These are phyloP conservation scores for Perilla frutescens DNA, from an alignment of 257 asterid species.

Conservation along the genomic window DNA sequence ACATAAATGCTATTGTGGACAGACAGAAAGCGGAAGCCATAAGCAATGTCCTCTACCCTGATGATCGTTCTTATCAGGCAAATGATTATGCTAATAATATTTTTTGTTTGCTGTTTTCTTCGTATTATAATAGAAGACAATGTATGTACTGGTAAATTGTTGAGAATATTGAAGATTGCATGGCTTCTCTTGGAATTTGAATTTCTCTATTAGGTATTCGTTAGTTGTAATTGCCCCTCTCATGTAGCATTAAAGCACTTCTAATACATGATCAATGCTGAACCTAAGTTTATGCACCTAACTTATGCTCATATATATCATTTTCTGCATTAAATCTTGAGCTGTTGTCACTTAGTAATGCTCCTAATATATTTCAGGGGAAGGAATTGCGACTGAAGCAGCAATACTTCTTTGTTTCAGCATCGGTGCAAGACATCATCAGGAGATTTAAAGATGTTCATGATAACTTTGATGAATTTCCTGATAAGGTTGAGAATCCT, in stretches of 20 bases:
- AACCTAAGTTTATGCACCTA: neutral
- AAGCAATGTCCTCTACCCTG: conserved; percentile 58
- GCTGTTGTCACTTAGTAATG: conserved; percentile 7
- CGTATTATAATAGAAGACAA: neutral
- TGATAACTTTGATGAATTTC: conserved; percentile 53
- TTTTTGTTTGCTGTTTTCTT: neutral
- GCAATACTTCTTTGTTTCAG: conserved; percentile 62
- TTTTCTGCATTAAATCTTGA: conserved; percentile 1
- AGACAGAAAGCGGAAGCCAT: conserved; percentile 60
- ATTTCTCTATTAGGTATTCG: neutral
- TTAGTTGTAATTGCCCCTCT: neutral
- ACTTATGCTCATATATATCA: neutral
- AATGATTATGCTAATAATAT: conserved; percentile 8
- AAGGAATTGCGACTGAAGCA: conserved; percentile 61
- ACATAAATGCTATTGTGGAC: conserved; percentile 50
- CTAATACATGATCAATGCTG: neutral
- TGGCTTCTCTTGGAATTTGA: conserved; percentile 7
- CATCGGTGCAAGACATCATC: conserved; percentile 55
- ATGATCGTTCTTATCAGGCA: conserved; percentile 64
- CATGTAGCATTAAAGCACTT: neutral
- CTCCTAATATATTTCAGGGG: conserved; percentile 42
- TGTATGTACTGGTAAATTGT: neutral
- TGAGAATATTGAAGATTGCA: neutral
- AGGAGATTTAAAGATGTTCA: conserved; percentile 52
- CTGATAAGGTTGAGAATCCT: conserved; percentile 43